Evolutionary conservation across 192 early-diverging fungal genomes (phyloP), one percentile per base, ranked within the genome.

Genomic region (Gamsiella multidivaricata): DNA sequence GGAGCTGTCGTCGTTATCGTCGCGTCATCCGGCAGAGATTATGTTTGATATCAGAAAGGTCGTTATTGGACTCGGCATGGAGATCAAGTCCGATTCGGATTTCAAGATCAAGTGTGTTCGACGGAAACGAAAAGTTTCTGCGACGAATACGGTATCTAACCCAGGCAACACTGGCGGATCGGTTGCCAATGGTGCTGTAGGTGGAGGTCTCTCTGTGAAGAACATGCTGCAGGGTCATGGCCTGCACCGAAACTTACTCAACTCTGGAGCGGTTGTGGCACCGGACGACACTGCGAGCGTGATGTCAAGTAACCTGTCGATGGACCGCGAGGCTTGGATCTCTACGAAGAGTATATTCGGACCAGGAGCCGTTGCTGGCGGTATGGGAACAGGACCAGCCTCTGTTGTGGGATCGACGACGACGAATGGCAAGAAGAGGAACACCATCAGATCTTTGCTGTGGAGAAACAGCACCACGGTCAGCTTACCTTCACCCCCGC

Each of bases 1-100:
- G 0, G 91, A 92, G 45, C 81, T 89, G 18, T 84, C 86, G 37
- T 90, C 91, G 8, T 76, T 94, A 43, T 91, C 91, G 20, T 84
- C 86, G 23, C 66, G 86, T 31, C 75, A 87, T 23, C 92, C 92
- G 1, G 84, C 86, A 7, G 90, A 90, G 62, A 80, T 94, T 34
- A 88, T 92, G 60, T 84, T 82, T 32, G 85, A 90, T 10, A 86
- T 94, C 34, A 88, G 90, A 56, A 84, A 86, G 52, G 84, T 85
- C 0, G 79, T 88, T 10, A 36, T 75, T 17, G 41, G 61, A 14
- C 80, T 90, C 71, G 88, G 88, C 0, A 80, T 90, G 28, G 87
- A 86, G 36, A 80, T 83, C 12, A 83, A 82, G 43, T 80, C 82
- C 8, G 86, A 87, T 47, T 79, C 79, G 1, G 88, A 88, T 41